Percentiles rank a stretch among this genome's conserved stretches.
Evolutionary conservation across 805 yeast genomes (phyloP).

Genomic region (Tetrapisispora fleetii): DNA sequence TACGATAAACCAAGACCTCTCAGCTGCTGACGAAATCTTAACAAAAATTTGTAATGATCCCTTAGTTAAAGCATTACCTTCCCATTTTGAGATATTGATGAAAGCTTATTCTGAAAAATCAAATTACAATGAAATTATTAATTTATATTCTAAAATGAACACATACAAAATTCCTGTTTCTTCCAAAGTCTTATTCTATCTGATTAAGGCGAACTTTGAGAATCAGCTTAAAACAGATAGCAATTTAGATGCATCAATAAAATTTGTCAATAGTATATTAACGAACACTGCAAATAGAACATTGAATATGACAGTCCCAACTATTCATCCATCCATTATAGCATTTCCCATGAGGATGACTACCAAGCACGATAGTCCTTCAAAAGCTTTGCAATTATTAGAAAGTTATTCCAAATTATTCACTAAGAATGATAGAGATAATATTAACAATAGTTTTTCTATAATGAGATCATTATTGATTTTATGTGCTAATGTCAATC

Average conservation of each 20-base stretch:
- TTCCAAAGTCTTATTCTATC: conserved; percentile 22
- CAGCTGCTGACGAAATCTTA: conserved; percentile 15
- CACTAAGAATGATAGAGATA: conserved; percentile 16
- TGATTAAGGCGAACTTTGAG: conserved; percentile 27
- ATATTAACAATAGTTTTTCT: conserved; percentile 19
- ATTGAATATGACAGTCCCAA: conserved; percentile 13
- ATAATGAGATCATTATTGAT: conserved; percentile 27
- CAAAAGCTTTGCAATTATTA: conserved; percentile 27
- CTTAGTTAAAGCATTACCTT: conserved; percentile 8
- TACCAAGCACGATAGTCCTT: conserved; percentile 24
- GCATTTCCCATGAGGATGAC: conserved; percentile 30
- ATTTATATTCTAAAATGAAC: conserved; percentile 22
- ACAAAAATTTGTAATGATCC: conserved; percentile 14
- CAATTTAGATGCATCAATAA: conserved; percentile 23
- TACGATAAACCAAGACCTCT: conserved; percentile 11
- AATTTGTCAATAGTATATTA: conserved; percentile 26
- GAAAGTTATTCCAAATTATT: conserved; percentile 24
- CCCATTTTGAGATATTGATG: conserved; percentile 28
- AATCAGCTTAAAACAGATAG: conserved; percentile 20
- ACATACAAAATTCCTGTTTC: conserved; percentile 16
- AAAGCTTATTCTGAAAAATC: conserved; percentile 20
- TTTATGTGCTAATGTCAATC: conserved; percentile 25
- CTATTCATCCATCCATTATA: conserved; percentile 28
- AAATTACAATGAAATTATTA: conserved; percentile 21
- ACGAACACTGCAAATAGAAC: conserved; percentile 17